These are phyloP conservation scores for Cryptococcus jaspeensis DNA, from an alignment of 1,284 basidiomycete genomes.

Conservation along the genomic window DNA sequence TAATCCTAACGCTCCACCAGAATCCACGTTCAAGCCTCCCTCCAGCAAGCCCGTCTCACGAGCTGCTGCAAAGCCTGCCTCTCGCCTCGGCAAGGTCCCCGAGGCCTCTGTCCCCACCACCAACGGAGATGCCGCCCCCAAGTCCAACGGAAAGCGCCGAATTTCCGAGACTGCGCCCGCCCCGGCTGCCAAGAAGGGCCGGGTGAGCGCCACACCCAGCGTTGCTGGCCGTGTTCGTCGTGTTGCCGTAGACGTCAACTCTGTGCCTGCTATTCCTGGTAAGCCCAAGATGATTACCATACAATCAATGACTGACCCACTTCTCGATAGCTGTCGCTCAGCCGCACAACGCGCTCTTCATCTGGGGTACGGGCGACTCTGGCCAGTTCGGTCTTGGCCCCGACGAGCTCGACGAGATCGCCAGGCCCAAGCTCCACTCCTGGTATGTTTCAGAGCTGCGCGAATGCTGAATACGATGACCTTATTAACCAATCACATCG, in stretches of 20 bases:
- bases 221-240: constrained; percentile 2
- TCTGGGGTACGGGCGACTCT: constrained; percentile 80
- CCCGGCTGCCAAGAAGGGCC: constrained; percentile 24
- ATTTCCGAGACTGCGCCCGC: constrained; percentile 14
- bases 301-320: neutral
- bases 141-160: constrained; percentile 10
- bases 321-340: constrained; percentile 15
- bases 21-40: constrained; percentile 9
- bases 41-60: constrained; percentile 15
- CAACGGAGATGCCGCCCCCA: constrained; percentile 10
- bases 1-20: constrained; percentile 1
- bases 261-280: constrained; percentile 35
- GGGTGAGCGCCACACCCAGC: constrained; percentile 11
- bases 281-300: constrained; percentile 7
- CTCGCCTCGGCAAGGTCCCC: constrained; percentile 7
- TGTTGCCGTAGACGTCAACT: constrained; percentile 25
- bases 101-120: constrained; percentile 8
- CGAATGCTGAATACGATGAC: neutral
- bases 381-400: constrained; percentile 82
- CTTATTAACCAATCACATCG: neutral
- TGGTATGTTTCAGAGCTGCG: constrained; percentile 36
- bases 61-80: constrained; percentile 12
- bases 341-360: constrained; percentile 58
- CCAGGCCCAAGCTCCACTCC: constrained; percentile 65
- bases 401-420: constrained; percentile 65